These are phyloP conservation scores for Pseudogymnoascus sp. DNA, from an alignment of 2,329 filamentous ascomycete species.

Conservation along the genomic window DNA sequence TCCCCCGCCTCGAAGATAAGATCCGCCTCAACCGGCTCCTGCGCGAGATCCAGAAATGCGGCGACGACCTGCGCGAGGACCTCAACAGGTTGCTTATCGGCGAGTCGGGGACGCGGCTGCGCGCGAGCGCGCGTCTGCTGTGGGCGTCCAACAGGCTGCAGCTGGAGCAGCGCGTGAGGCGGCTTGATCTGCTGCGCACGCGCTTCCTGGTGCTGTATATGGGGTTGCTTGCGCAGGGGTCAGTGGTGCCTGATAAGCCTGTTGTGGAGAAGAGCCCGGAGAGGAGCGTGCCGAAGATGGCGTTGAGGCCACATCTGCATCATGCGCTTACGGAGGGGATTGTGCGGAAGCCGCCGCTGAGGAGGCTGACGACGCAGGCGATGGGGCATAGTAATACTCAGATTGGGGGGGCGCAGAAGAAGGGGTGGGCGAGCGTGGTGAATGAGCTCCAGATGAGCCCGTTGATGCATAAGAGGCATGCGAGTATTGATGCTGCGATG, in stretches of 20 bases:
- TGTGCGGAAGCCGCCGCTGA: constrained; percentile 34
- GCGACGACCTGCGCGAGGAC: constrained; percentile 54
- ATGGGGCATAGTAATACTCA: constrained; percentile 42
- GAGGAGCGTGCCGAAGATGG: constrained; percentile 15
- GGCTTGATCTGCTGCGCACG: constrained; percentile 54
- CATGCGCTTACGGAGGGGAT: constrained; percentile 23
- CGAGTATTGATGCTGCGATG: constrained; percentile 53
- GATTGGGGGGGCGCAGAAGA: constrained; percentile 38
- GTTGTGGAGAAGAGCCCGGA: constrained; percentile 12
- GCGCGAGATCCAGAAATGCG: constrained; percentile 51
- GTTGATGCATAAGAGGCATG: constrained; percentile 50
- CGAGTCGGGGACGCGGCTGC: constrained; percentile 38
- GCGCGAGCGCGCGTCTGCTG: constrained; percentile 41
- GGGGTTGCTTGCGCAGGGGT: constrained; percentile 43
- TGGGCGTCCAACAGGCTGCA: constrained; percentile 48
- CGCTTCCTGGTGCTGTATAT: constrained; percentile 57
- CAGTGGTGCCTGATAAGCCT: constrained; percentile 11
- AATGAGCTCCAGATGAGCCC: constrained; percentile 54
- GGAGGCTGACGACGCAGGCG: constrained; percentile 45
- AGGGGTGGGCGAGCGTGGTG: constrained; percentile 55
- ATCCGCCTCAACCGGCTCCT: constrained; percentile 48
- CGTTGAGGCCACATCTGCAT: constrained; percentile 17
- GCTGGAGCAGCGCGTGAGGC: constrained; percentile 48
- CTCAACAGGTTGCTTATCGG: constrained; percentile 43
- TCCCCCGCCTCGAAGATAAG: constrained; percentile 53